Evolutionary conservation across 2,329 filamentous ascomycete species (phyloP).

Genomic region (Mycosphaerelloides madeirae): DNA sequence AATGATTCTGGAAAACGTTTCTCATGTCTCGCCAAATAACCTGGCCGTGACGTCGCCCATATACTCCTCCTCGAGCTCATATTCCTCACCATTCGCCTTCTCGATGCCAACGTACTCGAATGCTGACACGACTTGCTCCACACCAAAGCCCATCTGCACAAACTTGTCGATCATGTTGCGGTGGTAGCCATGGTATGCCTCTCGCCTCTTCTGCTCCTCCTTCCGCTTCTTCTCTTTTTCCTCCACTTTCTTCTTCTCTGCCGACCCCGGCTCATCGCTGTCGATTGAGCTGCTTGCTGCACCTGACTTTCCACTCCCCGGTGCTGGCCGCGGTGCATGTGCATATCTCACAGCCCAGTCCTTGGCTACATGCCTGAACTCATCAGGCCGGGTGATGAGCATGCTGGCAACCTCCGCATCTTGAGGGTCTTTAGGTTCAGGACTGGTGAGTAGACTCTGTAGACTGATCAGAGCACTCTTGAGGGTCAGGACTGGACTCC

Average conservation of each 20-base stretch:
- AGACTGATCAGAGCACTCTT: slow-evolving; percentile 91
- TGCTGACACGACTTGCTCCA: slow-evolving; percentile 78
- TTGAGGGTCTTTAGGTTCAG: slow-evolving; percentile 94
- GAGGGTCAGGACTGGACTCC: slow-evolving; percentile 95
- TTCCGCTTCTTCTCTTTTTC: slow-evolving; percentile 51
- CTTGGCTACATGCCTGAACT: slow-evolving; percentile 75
- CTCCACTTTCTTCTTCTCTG: slow-evolving; percentile 49
- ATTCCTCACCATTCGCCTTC: slow-evolving; percentile 69
- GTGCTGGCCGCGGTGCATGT: slow-evolving; percentile 62
- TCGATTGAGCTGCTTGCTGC: slow-evolving; percentile 19
- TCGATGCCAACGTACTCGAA: slow-evolving; percentile 80
- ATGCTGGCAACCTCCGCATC: slow-evolving; percentile 92
- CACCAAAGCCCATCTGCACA: slow-evolving; percentile 83
- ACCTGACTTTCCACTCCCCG: slow-evolving; percentile 38
- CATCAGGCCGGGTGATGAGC: slow-evolving; percentile 72
- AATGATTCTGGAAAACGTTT: too few relatives aligned
- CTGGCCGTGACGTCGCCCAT: slow-evolving; percentile 86
- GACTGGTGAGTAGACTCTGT: slow-evolving; percentile 85
- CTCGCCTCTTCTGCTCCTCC: slow-evolving; percentile 47
- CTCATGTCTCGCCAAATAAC: slow-evolving; percentile 71
- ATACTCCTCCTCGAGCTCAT: slow-evolving; percentile 82
- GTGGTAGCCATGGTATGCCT: slow-evolving; percentile 78
- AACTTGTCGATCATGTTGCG: slow-evolving; percentile 78
- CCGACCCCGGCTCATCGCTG: slow-evolving; percentile 23
- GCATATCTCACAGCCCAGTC: slow-evolving; percentile 88